Conservation (phyloP, 495 filamentous ascomycete genomes). For the Rhizodiscina lignyota region DNA sequence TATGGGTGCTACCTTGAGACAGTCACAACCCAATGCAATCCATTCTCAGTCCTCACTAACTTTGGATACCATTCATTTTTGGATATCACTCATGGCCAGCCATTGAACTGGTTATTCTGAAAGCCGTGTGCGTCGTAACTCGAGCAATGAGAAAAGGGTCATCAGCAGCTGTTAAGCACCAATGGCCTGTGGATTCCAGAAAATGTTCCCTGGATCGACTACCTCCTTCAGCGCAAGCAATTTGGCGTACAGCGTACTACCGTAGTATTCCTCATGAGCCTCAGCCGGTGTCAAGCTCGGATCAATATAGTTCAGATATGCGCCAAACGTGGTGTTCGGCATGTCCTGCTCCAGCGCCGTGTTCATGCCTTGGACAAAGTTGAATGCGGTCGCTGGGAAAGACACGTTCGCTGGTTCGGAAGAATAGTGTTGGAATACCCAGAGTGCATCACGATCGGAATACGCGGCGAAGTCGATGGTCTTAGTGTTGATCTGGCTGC, state of each 20-base stretch:
- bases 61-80: too few species aligned
- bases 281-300: conserved; percentile 29
- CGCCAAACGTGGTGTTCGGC: conserved; percentile 16
- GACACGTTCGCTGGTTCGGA: conserved; percentile 20
- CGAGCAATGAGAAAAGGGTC: too few species aligned
- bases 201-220: conserved; percentile 37
- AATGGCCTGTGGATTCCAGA: conserved; percentile 51
- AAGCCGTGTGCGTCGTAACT: too few species aligned
- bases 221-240: conserved; percentile 34
- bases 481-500: conserved; percentile 27
- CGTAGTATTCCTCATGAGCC: conserved; percentile 41
- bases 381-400: conserved; percentile 14
- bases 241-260: conserved; percentile 21
- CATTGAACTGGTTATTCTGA: too few species aligned
- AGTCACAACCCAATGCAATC: too few species aligned
- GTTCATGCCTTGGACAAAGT: conserved; percentile 29
- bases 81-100: too few species aligned
- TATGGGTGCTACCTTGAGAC: too few species aligned
- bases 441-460: conserved; percentile 38
- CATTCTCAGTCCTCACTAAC: too few species aligned
- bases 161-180: too few species aligned
- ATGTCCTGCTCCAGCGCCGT: conserved; percentile 13
- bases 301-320: conserved; percentile 63
- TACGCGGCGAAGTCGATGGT: conserved; percentile 35
- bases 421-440: conserved; percentile 41